A percentile compares a stretch with the other conserved stretches of the same genome.
phyloP scores from a whole-genome alignment of 495 filamentous ascomycete species.

The Cercophora scortea region DNA sequence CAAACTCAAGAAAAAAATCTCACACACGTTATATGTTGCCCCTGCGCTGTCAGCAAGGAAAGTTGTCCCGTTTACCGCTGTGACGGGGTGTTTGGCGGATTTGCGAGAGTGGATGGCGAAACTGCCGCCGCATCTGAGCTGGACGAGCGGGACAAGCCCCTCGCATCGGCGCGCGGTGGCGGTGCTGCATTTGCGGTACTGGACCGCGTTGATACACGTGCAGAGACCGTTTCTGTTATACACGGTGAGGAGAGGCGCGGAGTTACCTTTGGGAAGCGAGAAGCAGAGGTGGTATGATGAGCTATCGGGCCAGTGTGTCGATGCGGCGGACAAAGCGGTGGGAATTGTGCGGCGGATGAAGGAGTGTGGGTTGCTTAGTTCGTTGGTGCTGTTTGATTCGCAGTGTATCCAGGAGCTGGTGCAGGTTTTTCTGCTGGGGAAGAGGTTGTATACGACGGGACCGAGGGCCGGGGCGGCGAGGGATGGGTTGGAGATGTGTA shows the following conservation, averaged over 20 bases:
- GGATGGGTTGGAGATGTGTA: conserved; percentile 1
- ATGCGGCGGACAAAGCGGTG: conserved; percentile 1
- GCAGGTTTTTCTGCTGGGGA: conserved; percentile 3
- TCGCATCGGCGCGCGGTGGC: conserved; percentile 1
- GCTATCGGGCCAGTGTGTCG: background rate
- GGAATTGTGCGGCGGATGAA: background rate
- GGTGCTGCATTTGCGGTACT: conserved; percentile 7
- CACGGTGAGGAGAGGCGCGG: background rate
- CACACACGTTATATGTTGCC: background rate
- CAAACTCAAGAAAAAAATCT: conserved; percentile 4
- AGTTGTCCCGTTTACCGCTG: conserved; percentile 2
- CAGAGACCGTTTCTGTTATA: conserved; percentile 5
- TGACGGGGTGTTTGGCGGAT: background rate
- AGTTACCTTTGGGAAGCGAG: background rate
- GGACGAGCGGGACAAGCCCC: background rate
- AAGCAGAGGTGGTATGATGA: background rate
- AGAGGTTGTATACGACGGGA: background rate
- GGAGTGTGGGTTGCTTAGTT: background rate
- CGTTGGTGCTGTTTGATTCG: conserved; percentile 5
- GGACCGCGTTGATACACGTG: background rate
- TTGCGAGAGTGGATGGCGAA: background rate
- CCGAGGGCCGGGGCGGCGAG: background rate
- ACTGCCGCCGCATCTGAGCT: background rate
- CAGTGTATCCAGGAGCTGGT: conserved; percentile 6
- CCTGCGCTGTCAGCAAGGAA: background rate